Evolutionary conservation across 352 stramenopile genomes (phyloP), one percentile per base, ranked within the genome.

Genomic region (Pythium coloratum): DNA sequence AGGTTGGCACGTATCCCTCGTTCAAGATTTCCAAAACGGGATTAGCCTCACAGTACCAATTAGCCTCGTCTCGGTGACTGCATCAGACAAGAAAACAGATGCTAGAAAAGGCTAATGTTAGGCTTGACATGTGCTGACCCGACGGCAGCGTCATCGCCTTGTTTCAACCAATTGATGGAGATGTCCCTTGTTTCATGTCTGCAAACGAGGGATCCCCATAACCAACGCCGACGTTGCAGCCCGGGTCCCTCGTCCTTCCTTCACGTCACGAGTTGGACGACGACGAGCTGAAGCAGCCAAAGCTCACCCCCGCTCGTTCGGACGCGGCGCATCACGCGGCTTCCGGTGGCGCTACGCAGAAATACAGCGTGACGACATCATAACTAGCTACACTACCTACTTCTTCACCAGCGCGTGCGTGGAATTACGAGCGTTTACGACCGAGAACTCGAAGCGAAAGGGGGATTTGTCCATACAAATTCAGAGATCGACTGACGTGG

Each of bases 1-100:
- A 71, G 62, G 63, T 63, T 70, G 63, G 55, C 36, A 20, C 49
- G 24, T 65, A 67, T 72, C 69, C 64, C 60, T 44, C 64, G 68
- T 64, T 3, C 20, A 12, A 2, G 0, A 1, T 6, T 44, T 63
- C 59, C 58, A 64, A 69, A n/a, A 36, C 36, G 62, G 67, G 62
- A 70, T 42, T 46, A 16, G 26, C 26, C n/a, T 56, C 36, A 34
- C 24, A 9, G 3, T 33, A 8, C 28, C 0, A 57, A 56, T 30
- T 64, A 57, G 30, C 34, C 24, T 20, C 12, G 10, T 13, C 6
- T 61, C 18, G 40, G 20, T 24, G 20, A 24, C 20, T 24, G 20
- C 20, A 24, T 24, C 20, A 24, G 46, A 53, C 46, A 18, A 53
- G 46, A 53, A 47, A 26, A 50, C 56, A 38, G 56, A 53, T 53